Conservation (phyloP, 176 grass and related monocot genomes). For the Dendrocalamus sinicus region DNA sequence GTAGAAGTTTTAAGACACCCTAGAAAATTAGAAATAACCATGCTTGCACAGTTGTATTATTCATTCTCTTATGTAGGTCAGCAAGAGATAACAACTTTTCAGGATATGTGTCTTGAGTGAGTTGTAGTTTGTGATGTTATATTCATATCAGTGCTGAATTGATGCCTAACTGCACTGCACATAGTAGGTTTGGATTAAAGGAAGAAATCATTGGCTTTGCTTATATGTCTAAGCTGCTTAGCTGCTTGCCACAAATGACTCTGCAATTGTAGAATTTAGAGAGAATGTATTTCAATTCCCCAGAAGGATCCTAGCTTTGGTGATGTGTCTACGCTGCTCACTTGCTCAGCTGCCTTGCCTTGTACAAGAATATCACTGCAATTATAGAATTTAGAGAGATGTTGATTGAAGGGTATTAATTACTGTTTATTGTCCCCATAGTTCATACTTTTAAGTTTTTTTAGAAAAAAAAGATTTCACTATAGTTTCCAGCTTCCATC, state of each 20-base stretch:
- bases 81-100: background rate
- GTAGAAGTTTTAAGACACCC: background rate
- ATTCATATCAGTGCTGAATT: background rate
- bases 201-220: background rate
- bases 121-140: background rate
- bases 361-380: background rate
- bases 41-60: background rate
- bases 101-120: background rate
- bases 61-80: conserved; percentile 7
- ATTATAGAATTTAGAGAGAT: background rate
- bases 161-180: background rate
- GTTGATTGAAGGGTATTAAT: background rate
- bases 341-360: background rate
- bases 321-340: background rate
- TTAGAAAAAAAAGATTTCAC: background rate
- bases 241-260: background rate
- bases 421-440: background rate
- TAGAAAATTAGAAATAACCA: background rate
- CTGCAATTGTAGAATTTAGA: background rate
- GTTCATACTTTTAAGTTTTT: background rate
- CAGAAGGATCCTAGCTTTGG: background rate
- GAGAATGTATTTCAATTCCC: background rate
- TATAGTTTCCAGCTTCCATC: background rate
- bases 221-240: conserved; percentile 18
- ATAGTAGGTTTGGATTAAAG: background rate